Percentiles rank a stretch among this genome's conserved stretches.
These are phyloP conservation scores for Perilla frutescens DNA, from an alignment of 257 asterid genomes.

Conservation along the genomic window DNA sequence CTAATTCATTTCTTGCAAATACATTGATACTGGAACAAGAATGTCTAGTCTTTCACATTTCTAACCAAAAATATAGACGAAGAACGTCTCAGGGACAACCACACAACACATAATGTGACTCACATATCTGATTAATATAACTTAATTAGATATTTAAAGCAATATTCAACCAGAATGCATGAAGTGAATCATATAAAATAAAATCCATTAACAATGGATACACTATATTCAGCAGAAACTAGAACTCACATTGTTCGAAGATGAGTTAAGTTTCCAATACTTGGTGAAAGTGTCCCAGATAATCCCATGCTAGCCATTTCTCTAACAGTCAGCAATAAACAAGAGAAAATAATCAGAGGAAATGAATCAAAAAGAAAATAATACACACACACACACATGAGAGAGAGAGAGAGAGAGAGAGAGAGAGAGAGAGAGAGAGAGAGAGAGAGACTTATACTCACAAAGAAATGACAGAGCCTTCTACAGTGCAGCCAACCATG, in stretches of 20 bases:
- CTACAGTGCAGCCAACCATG: constrained; percentile 85
- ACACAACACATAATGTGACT: too few relatives aligned
- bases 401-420: background rate
- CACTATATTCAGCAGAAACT: background rate
- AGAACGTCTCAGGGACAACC: background rate
- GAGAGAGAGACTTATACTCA: constrained; percentile 39
- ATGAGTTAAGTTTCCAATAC: constrained; percentile 79
- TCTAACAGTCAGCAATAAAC: constrained; percentile 45
- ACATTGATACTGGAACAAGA: too few relatives aligned
- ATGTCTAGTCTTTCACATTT: background rate
- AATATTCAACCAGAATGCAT: constrained; percentile 8
- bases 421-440: background rate
- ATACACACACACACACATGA: background rate
- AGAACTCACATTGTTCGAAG: constrained; percentile 77
- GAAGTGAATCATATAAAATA: background rate
- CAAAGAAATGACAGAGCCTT: constrained; percentile 88
- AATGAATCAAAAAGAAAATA: background rate
- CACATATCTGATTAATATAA: background rate
- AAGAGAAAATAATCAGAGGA: constrained; percentile 12
- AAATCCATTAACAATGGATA: background rate
- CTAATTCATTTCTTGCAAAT: background rate
- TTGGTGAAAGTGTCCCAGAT: constrained; percentile 79
- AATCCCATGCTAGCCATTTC: constrained; percentile 87
- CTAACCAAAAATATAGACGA: background rate
- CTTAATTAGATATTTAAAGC: background rate